Evolutionary conservation across 1,284 basidiomycete genomes (phyloP).

Genomic region (Pyrrhoderma lamaoense): DNA sequence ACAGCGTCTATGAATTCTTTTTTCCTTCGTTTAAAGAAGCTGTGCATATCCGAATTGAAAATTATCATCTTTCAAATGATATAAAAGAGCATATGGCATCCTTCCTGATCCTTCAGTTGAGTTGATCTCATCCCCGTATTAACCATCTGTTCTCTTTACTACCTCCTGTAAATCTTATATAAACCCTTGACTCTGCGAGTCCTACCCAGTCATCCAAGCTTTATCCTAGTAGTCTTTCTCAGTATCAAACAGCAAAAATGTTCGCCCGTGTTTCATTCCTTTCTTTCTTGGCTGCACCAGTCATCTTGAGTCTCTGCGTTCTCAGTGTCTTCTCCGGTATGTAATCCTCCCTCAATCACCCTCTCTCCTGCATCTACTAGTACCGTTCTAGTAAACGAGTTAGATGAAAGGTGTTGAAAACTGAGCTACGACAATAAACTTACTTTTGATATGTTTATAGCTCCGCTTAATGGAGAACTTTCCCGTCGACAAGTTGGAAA

Average conservation of each 20-base stretch:
- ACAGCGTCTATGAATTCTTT: neutral
- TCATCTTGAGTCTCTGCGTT: conserved; percentile 7
- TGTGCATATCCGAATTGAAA: too few relatives aligned
- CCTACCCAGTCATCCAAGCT: neutral
- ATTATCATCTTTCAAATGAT: too few relatives aligned
- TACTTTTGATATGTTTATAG: neutral
- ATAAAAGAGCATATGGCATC: conserved; percentile 1
- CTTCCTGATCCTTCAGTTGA: conserved; percentile 6
- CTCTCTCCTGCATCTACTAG: too few relatives aligned
- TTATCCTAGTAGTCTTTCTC: too few relatives aligned
- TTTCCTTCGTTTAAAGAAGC: neutral
- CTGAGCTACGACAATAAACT: neutral
- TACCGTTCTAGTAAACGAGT: too few relatives aligned
- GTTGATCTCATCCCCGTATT: conserved; percentile 14
- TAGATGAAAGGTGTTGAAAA: too few relatives aligned
- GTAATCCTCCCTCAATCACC: neutral
- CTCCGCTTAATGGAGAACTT: neutral
- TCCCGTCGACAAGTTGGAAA: conserved; percentile 13
- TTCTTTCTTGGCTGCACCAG: conserved; percentile 6
- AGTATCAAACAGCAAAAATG: neutral
- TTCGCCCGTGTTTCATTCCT: conserved; percentile 6
- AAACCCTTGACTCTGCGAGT: conserved; percentile 10
- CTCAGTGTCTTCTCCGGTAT: conserved; percentile 5
- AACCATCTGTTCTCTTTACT: neutral
- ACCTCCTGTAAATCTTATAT: neutral